Evolutionary conservation across 2,329 filamentous ascomycete species (phyloP), one percentile per base, ranked within the genome.

Genomic region (Arthrobotrys conoides): DNA sequence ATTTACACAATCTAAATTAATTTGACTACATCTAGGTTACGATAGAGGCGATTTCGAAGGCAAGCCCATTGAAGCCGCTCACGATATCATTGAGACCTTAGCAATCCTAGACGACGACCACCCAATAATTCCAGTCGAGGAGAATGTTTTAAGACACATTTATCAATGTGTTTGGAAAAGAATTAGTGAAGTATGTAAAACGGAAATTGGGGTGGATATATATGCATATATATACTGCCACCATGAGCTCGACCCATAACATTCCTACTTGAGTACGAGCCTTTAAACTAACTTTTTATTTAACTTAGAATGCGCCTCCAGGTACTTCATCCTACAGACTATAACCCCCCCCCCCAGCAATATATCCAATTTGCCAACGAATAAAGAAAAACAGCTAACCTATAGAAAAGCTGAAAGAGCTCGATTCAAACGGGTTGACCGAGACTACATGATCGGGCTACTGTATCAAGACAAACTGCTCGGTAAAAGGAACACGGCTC

Each of bases 21-120:
- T 36, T 72, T 9, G 27, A 22, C 22, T 18, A 12, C 10, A 24
- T 36, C 24, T 53, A 84, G 81, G 80, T 41, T 83, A 83, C 33
- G 83, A 84, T 57, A 83, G 83, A 59, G 83, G 83, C 0, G 73
- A 78, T n/a, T 76, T 83, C 20, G 82, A 80, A 44, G 71, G 81
- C 18, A 80, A 83, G 51, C 77, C 77, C 1, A 59, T 70, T 3
- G 71, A 71, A 14, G 82, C 83, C 0, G 78, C 82, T 9, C 61
- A 76, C 5, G 80, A 82, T 55, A 81, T 83, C 24, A 66, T 81
- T 14, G 57, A 76, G 24, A 82, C 80, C 14, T 59, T 81, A 10
- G 75, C 81, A 0, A 71, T 82, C 2, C 67, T 84, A 22, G 71
- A 82, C n/a, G 81, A 82, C 14, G 69, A 80, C 18, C 72, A 83